phyloP scores from a whole-genome alignment of 345 rosid genomes.

The Eucalyptus victrix region DNA sequence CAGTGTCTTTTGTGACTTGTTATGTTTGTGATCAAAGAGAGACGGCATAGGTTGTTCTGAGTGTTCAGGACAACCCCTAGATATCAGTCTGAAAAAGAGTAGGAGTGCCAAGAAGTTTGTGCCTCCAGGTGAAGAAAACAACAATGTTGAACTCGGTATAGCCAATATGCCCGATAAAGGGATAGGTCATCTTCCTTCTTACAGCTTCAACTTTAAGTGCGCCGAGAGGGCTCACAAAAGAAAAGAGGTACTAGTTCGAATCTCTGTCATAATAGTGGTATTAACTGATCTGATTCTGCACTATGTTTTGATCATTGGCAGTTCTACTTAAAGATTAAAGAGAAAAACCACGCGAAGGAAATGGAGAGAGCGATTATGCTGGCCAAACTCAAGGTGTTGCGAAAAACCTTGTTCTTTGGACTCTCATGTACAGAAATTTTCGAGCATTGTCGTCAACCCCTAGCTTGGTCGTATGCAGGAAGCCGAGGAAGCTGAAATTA shows the following conservation, averaged over 20 bases:
- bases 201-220: slow-evolving; percentile 25
- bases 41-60: not conserved
- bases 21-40: not conserved
- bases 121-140: not conserved
- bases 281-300: not conserved
- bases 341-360: slow-evolving; percentile 19
- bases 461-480: slow-evolving; percentile 2
- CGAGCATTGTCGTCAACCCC: not conserved
- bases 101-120: not conserved
- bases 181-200: slow-evolving; percentile 15
- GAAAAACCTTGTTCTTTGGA: not conserved
- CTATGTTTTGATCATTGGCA: not conserved
- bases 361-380: slow-evolving; percentile 10
- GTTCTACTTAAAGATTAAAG: slow-evolving; percentile 24
- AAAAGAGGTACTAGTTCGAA: slow-evolving; percentile 9
- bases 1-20: not conserved
- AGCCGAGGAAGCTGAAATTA: slow-evolving; percentile 16
- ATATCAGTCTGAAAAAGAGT: not conserved
- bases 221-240: slow-evolving; percentile 33
- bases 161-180: not conserved
- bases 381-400: slow-evolving; percentile 21
- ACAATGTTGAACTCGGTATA: not conserved
- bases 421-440: not conserved
- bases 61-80: not conserved
- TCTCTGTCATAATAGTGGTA: not conserved